Base-by-base conservation (phyloP, 2,329 filamentous ascomycete genomes). In the Westerdykella aurantiaca region DNA sequence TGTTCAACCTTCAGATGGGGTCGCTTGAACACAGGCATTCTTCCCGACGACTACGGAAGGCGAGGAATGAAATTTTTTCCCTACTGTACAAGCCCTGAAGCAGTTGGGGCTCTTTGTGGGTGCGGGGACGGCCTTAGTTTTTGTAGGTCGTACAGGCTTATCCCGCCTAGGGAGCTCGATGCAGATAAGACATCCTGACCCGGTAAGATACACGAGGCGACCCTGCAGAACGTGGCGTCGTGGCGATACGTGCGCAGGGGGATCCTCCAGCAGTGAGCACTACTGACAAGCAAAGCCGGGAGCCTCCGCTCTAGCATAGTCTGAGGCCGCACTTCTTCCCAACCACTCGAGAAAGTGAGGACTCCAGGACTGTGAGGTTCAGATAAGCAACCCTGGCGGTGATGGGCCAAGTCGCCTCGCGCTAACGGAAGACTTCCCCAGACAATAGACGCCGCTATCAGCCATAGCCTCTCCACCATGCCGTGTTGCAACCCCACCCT, bases 1-100 rank as follows among this genome's bases (percentile, higher is more conserved):
- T 75, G 72, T 18, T 70, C 61, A 33, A 76, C 72, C 41, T 63
- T 64, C 37, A 75, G 58, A 43, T 63, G 64, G 34, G 72, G 72
- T 40, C 58, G 57, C 42, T 63, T 53, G 42, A 72, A 60, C 33
- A 52, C 39, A 18, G 56, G 51, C 63, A 67, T 64, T 13, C 18
- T 38, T 37, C 12, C 14, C 18, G 12, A 21, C 5, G 10, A 29
- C 10, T 29, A 29, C n/a, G 48, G 39, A 38, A 29, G 9, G 14
- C 6, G 12, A 38, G 34, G 14, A 31, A n/a, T 5, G n/a, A 7
- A 10, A 5, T 9, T 13, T 35, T 33, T 34, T 31, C 11, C 6
- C 18, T 21, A 21, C 18, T 4, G 18, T 21, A 21, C 18, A 21
- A 34, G 16, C 22, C 4, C 38, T 14, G 16, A n/a, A 6, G 16